Conservation (phyloP, 768 basidiomycete species). For the Boletus subparvulus region DNA sequence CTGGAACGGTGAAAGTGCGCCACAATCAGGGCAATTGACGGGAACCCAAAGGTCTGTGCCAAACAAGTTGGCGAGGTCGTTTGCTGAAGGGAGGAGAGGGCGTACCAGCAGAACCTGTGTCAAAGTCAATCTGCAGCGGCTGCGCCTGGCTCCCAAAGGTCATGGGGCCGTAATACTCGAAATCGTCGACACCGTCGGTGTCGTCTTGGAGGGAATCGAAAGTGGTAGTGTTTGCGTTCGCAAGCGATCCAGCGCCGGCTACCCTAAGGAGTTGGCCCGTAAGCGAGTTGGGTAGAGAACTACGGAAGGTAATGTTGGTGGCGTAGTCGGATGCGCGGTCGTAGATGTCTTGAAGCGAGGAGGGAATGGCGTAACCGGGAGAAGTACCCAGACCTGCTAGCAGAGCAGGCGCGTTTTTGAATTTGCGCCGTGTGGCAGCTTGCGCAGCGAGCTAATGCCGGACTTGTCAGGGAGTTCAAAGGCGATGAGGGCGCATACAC, state of each 20-base stretch:
- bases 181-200: constrained; percentile 38
- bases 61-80: too few relatives aligned
- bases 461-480: not conserved
- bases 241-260: not conserved
- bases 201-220: constrained; percentile 39
- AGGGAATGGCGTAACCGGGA: constrained; percentile 9
- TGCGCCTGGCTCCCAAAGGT: constrained; percentile 57
- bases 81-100: not conserved
- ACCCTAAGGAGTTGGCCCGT: not conserved
- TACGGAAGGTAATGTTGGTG: constrained; percentile 8
- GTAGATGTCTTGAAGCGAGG: constrained; percentile 13
- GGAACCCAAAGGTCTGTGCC: constrained; percentile 60
- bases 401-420: constrained; percentile 16
- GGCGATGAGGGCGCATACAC: not conserved
- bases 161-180: constrained; percentile 47
- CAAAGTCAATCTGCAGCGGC: constrained; percentile 55
- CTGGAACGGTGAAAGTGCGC: constrained; percentile 37
- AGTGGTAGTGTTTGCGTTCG: not conserved
- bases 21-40: constrained; percentile 39
- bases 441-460: constrained; percentile 14
- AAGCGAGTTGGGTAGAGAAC: not conserved
- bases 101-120: constrained; percentile 54
- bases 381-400: constrained; percentile 7
- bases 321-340: constrained; percentile 22
- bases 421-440: constrained; percentile 15